Evolutionary conservation across 345 rosid genomes (phyloP), one percentile per base, ranked within the genome.

Genomic region (Raphanus sativus): DNA sequence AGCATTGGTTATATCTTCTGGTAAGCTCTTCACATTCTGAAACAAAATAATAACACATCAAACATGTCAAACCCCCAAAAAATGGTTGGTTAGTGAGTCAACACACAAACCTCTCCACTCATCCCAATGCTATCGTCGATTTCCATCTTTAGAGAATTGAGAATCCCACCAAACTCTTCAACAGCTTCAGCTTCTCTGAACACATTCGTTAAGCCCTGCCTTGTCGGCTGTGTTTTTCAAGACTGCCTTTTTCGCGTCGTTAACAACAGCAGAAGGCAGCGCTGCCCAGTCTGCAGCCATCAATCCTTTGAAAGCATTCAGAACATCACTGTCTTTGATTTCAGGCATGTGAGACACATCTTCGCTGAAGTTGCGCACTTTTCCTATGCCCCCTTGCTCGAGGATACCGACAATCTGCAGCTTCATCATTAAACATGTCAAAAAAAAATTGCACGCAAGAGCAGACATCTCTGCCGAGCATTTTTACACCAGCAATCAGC

Each of bases 141-240:
- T 76, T 91, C 98, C 96, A 92, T 87, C 76, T 91, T 90, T 5
- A 95, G 45, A 62, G 90, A 82, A 16, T 83, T 88, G 36, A 95
- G 82, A 73, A 86, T 83, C 59, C 94, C 97, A 60, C 85, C 75
- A 55, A 95, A 92, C 67, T 92, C 94, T 78, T 95, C 96, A 50
- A 85, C 94, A 7, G 98, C 99, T 84, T 92, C 96, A 67, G 96
- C 98, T 55, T 98, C 87, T 40, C 90, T 71, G 56, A 87, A 86
- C 73, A 89, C 90, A 67, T 84, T 95, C 55, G 64, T 82, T 83
- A 95, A 75, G 91, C 62, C 91, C 96, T 66, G 87, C 80, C 80
- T 89, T 84, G 74, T 95, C 98, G 67, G 89, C 89, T 0, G 87
- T 81, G 48, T 66, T 84, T 56, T 86, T 85, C 2, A 94, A 87